phyloP scores from a whole-genome alignment of 1,284 basidiomycete genomes.

The Schizopora paradoxa region DNA sequence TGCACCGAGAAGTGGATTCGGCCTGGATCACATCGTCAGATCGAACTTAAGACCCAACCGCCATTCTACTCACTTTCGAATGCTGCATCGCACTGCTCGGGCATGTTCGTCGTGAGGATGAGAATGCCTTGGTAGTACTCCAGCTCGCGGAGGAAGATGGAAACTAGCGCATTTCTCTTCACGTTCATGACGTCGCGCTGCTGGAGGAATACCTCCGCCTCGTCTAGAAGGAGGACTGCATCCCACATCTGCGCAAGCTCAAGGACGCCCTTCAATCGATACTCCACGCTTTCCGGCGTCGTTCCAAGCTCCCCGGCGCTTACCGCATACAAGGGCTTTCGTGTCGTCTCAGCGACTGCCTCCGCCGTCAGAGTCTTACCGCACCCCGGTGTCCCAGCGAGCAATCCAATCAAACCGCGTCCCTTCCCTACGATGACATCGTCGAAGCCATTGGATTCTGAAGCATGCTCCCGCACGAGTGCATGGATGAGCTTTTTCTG shows the following conservation, averaged over 20 bases:
- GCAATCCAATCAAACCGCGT: conserved; percentile 26
- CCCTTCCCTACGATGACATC: conserved; percentile 31
- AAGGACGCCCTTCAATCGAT: conserved; percentile 23
- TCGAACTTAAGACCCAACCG: too few relatives aligned
- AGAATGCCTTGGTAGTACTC: conserved; percentile 35
- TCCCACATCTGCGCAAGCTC: conserved; percentile 30
- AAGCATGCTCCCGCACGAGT: conserved; percentile 26
- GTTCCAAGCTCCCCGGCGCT: conserved; percentile 32
- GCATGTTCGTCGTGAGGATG: conserved; percentile 34
- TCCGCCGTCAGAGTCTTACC: conserved; percentile 37
- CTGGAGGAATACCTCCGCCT: conserved; percentile 35
- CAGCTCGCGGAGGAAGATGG: conserved; percentile 31
- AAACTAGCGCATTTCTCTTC: conserved; percentile 31
- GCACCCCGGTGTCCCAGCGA: conserved; percentile 26
- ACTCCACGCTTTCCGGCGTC: conserved; percentile 24
- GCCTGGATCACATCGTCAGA: too few relatives aligned
- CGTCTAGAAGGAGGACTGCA: conserved; percentile 34
- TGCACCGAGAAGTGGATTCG: too few relatives aligned
- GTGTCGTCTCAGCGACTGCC: conserved; percentile 29
- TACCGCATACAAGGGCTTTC: conserved; percentile 30
- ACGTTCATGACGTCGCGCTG: conserved; percentile 24
- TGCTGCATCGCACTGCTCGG: conserved; percentile 30
- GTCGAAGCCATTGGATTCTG: conserved; percentile 22
- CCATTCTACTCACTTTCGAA: conserved; percentile 33
- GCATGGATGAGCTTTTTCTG: conserved; percentile 29